Conservation (phyloP, 2,329 filamentous ascomycete species). For the Fusarium sp. region DNA sequence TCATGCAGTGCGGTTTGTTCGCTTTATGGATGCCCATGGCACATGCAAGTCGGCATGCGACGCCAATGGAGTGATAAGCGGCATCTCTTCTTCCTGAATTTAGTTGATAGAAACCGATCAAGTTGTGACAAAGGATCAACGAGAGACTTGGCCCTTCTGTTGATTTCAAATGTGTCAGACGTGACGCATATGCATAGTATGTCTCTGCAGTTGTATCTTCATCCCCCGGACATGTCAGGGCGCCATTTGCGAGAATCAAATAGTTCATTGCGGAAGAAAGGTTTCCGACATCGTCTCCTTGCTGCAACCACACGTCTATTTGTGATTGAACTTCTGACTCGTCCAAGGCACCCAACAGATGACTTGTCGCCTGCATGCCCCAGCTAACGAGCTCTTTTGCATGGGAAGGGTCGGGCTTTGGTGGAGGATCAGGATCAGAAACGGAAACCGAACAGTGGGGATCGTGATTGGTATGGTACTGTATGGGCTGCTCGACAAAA, state of each 20-base stretch:
- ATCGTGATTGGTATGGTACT: background rate
- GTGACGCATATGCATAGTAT: background rate
- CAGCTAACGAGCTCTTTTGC: background rate
- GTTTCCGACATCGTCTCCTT: rapidly evolving
- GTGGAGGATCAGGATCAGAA: background rate
- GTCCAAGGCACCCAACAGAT: background rate
- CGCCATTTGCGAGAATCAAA: background rate
- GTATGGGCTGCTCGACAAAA: background rate
- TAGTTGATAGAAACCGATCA: background rate
- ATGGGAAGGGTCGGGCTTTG: background rate
- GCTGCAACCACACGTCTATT: background rate
- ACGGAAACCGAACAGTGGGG: background rate
- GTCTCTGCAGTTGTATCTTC: background rate
- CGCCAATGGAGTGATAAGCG: background rate
- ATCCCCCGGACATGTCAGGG: background rate
- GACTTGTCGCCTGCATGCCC: background rate
- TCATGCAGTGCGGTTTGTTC: background rate
- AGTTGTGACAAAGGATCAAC: background rate
- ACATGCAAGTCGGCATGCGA: background rate
- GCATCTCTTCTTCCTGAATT: background rate
- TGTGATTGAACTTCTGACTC: background rate
- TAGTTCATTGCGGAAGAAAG: background rate
- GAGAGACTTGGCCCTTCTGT: background rate
- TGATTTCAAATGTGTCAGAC: background rate
- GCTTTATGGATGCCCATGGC: background rate